These are phyloP conservation scores for Ostreobium quekettii DNA, from an alignment of 139 green algal genomes.

Conservation along the genomic window DNA sequence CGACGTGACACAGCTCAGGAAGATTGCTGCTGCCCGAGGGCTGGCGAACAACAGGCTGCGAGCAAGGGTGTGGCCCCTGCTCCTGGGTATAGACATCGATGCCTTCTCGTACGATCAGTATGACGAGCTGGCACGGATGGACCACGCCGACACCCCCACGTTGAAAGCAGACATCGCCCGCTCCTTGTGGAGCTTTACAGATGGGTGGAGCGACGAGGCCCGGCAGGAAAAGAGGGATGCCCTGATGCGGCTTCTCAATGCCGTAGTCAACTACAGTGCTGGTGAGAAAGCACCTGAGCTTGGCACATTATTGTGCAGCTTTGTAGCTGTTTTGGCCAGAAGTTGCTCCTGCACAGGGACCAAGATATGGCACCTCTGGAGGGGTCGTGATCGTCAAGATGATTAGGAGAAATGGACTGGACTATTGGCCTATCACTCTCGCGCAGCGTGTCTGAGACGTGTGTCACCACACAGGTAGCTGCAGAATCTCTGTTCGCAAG, in stretches of 20 bases:
- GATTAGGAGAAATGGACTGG: no score
- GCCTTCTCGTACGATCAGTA: neutral
- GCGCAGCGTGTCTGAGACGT: no score
- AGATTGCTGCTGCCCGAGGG: constrained; percentile 52
- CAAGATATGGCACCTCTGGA: no score
- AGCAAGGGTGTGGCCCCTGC: constrained; percentile 53
- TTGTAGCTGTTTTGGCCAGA: no score
- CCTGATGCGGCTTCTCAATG: constrained; percentile 57
- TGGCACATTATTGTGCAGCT: no score
- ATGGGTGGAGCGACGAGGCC: constrained; percentile 39
- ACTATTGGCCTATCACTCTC: no score
- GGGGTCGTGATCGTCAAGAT: no score
- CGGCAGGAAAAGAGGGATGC: constrained; percentile 32
- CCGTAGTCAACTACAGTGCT: constrained; percentile 34
- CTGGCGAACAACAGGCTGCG: constrained; percentile 62
- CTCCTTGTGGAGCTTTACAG: constrained; percentile 64
- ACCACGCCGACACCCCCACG: constrained; percentile 43
- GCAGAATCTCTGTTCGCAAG: no score
- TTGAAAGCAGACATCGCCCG: constrained; percentile 61
- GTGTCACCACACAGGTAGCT: no score
- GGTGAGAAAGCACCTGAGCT: no score
- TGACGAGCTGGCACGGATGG: constrained; percentile 7
- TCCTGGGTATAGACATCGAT: constrained; percentile 35
- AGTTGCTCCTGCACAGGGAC: no score
- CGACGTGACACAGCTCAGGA: constrained; percentile 50